Conservation (phyloP, 495 filamentous ascomycete species). For the Hypoxylon intermedium region DNA sequence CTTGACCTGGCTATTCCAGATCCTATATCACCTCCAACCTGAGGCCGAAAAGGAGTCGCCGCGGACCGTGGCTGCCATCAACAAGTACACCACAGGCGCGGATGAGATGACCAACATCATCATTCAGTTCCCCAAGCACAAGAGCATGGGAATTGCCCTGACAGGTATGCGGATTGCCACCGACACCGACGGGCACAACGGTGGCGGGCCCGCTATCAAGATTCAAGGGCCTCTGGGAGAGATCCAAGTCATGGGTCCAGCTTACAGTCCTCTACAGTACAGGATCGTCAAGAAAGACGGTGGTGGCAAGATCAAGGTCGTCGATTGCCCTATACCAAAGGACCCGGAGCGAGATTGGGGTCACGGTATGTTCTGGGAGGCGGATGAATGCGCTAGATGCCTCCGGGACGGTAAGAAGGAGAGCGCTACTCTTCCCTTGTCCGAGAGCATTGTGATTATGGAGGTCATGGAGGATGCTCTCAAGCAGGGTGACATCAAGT, state of each 20-base stretch:
- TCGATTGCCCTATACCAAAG: slow-evolving; percentile 68
- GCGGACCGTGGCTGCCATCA: slow-evolving; percentile 64
- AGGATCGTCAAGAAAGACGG: slow-evolving; percentile 61
- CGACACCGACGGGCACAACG: slow-evolving; percentile 68
- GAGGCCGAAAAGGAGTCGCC: slow-evolving; percentile 59
- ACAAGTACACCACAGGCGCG: slow-evolving; percentile 81
- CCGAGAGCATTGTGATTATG: slow-evolving; percentile 92
- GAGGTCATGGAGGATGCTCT: slow-evolving; percentile 91
- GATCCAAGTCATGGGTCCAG: slow-evolving; percentile 78
- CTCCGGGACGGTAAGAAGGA: slow-evolving; percentile 82
- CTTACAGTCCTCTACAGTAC: slow-evolving; percentile 73
- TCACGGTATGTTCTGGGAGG: slow-evolving; percentile 94
- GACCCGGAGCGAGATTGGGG: slow-evolving; percentile 61
- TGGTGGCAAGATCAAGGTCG: slow-evolving; percentile 58
- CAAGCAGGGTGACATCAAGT: slow-evolving; percentile 75
- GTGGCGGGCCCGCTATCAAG: slow-evolving; percentile 71
- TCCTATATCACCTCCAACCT: slow-evolving; percentile 80
- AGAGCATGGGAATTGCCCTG: slow-evolving; percentile 77
- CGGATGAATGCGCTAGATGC: slow-evolving; percentile 86
- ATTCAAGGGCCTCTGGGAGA: slow-evolving; percentile 89
- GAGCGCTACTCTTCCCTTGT: slow-evolving; percentile 74
- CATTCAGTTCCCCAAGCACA: slow-evolving; percentile 72
- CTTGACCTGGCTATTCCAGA: slow-evolving; percentile 93
- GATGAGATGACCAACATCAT: slow-evolving; percentile 85
- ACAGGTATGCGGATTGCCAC: slow-evolving; percentile 73